phyloP scores from a whole-genome alignment of 768 basidiomycete species.

The Galerina marginata region DNA sequence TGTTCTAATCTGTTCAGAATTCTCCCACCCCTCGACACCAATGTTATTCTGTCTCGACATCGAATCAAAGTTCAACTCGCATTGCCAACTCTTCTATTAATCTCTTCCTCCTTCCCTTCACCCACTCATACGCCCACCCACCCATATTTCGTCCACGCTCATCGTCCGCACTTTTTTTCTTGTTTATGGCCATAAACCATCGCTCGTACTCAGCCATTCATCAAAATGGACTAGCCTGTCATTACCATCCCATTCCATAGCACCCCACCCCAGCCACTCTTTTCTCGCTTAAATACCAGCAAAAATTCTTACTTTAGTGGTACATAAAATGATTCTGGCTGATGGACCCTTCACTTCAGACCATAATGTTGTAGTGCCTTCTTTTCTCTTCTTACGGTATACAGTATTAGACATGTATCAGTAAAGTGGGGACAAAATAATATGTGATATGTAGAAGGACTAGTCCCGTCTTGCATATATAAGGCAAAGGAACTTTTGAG shows the following conservation, averaged over 20 bases:
- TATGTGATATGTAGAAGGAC: conserved; percentile 16
- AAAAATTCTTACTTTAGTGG: conserved; percentile 3
- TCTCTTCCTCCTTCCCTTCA: conserved; percentile 7
- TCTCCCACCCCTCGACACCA: neutral
- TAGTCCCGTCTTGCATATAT: too few species aligned
- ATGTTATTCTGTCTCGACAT: neutral
- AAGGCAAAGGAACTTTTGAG: too few species aligned
- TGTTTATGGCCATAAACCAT: neutral
- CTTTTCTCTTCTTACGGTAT: conserved; percentile 19
- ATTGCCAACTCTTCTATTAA: neutral
- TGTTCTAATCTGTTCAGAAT: conserved; percentile 1
- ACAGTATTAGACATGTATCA: conserved; percentile 15
- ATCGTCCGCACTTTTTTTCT: neutral
- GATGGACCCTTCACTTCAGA: neutral
- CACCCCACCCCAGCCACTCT: conserved; percentile 23
- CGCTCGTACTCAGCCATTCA: neutral
- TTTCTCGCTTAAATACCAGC: conserved; percentile 15
- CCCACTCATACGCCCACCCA: conserved; percentile 6
- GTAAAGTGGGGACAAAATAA: conserved; percentile 25
- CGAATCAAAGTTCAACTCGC: conserved; percentile 3
- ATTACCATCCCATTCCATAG: conserved; percentile 15
- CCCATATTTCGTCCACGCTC: conserved; percentile 3
- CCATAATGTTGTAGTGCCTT: neutral
- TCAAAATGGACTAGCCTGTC: conserved; percentile 26
- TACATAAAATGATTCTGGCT: conserved; percentile 2